Evolutionary conservation across 1,284 basidiomycete genomes (phyloP), one percentile per base, ranked within the genome.

Genomic region (Ustilago bromivora): DNA sequence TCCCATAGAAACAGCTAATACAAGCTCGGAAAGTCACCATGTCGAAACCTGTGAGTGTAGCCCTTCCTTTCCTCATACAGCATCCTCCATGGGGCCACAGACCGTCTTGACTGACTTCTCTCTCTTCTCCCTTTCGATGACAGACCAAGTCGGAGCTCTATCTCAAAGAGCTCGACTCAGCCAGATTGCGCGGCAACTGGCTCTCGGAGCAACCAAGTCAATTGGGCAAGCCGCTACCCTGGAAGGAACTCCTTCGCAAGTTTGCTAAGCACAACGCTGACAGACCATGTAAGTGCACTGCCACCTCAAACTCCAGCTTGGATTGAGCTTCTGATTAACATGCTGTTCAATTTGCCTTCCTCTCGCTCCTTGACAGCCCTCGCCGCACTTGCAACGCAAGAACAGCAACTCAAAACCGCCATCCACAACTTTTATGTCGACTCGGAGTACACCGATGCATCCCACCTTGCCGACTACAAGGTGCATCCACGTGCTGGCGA

Each of bases 241-340:
- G 85, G 79, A 53, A 74, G n/a, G 86, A 87, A 67, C 80, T 85
- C 23, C 61, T 87, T 17, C 79, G 85, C 63, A 86, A 86, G 69
- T 86, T 81, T 57, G 57, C 68, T 54, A 87, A 87, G 76, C 86
- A 86, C 82, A 86, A 87, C 47, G 66, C 84, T 6, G 71, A 79
- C 54, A 60, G 67, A 38, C 49, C 70, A 32, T 58, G 79, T 82
- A 55, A 65, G 80, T 79, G 38, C 28, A n/a, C n/a, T 28, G 23
- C 6, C 19, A 57, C 3, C 56, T 57, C 28, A 11, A 13, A 15
- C 23, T 9, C 4, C 19, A 15, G 15, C 35, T 56, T 19, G 17
- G 17, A 11, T 23, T 3, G 40, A 43, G 40, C 40, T 38, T 57
- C 17, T 28, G 4, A 40, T 13, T 41, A 13, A 32, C 17, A 8